Conservation (phyloP, 2,329 filamentous ascomycete genomes). For the Fusarium virguliforme region DNA sequence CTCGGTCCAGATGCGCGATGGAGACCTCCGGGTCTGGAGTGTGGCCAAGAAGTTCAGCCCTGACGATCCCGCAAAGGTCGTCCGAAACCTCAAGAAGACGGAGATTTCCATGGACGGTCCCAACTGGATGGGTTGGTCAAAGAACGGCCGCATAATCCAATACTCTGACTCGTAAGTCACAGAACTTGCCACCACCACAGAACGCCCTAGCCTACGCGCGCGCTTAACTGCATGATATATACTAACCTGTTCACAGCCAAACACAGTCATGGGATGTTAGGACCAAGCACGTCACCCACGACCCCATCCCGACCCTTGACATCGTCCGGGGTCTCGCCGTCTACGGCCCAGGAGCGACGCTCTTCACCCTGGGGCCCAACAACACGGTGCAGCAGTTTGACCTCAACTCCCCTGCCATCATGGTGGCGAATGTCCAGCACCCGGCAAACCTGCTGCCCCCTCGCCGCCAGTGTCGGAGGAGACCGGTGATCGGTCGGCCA, state of each 20-base stretch:
- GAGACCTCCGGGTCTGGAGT: conserved; percentile 96
- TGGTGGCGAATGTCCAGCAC: conserved; percentile 92
- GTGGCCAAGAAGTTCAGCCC: conserved; percentile 84
- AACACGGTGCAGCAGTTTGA: conserved; percentile 97
- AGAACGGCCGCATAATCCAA: conserved; percentile 96
- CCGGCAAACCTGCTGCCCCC: conserved; percentile 82
- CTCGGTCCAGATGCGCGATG: conserved; percentile 91
- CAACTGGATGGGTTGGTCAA: conserved; percentile 99
- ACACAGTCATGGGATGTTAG: conserved; percentile 97
- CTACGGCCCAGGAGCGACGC: conserved; percentile 89
- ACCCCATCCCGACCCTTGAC: conserved; percentile 87
- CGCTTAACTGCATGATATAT: conserved; percentile 59
- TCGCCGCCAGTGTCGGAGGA: conserved; percentile 88
- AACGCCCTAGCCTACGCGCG: conserved; percentile 60
- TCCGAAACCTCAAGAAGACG: conserved; percentile 85
- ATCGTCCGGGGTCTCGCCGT: conserved; percentile 86
- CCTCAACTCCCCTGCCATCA: conserved; percentile 83
- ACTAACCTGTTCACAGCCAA: conserved; percentile 72
- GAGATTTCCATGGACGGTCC: conserved; percentile 82
- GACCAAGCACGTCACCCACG: conserved; percentile 96
- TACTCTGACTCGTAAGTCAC: conserved; percentile 86
- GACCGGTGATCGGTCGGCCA: conserved; percentile 68
- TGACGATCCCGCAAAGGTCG: conserved; percentile 87
- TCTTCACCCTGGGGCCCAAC: conserved; percentile 92
- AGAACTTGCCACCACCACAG: conserved; percentile 39